A percentile compares a stretch with the other conserved stretches of the same genome.
These are phyloP conservation scores for Pseudocercospora fijiensis DNA, from an alignment of 2,329 filamentous ascomycete genomes.

Conservation along the genomic window DNA sequence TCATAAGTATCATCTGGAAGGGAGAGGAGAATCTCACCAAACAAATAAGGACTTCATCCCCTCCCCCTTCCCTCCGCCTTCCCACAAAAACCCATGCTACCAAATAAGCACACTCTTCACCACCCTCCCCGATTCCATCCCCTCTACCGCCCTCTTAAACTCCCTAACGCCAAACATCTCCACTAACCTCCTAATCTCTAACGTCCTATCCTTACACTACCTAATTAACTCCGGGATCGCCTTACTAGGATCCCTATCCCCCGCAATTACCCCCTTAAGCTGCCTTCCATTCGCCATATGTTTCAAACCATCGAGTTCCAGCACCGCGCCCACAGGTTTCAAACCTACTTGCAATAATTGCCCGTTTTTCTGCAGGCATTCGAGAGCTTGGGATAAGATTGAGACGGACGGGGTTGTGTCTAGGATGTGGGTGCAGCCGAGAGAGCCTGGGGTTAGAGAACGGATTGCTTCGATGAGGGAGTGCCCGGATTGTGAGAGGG, in stretches of 20 bases:
- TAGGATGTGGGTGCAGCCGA: constrained; percentile 46
- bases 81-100: too few relatives aligned
- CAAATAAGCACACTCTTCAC: constrained; percentile 45
- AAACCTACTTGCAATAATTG: constrained; percentile 51
- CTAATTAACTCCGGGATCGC: constrained; percentile 47
- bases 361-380: constrained; percentile 46
- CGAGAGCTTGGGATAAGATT: constrained; percentile 43
- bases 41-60: too few relatives aligned
- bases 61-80: neutral
- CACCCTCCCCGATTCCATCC: constrained; percentile 40
- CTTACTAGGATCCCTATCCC: constrained; percentile 43
- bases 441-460: constrained; percentile 27
- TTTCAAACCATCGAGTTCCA: constrained; percentile 40
- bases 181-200: constrained; percentile 46
- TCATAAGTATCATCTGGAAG: too few relatives aligned
- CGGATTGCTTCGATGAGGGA: constrained; percentile 18
- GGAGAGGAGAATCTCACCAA: too few relatives aligned
- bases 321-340: constrained; percentile 41
- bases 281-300: constrained; percentile 48
- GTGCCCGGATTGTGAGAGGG: constrained; percentile 8
- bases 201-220: constrained; percentile 46
- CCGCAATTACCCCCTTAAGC: constrained; percentile 49
- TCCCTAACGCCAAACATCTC: constrained; percentile 43
- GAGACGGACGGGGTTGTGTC: constrained; percentile 49
- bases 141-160: constrained; percentile 37